Evolutionary conservation across 371 early-diverging fungal species (phyloP).

Genomic region (Actinomortierella wolfii): DNA sequence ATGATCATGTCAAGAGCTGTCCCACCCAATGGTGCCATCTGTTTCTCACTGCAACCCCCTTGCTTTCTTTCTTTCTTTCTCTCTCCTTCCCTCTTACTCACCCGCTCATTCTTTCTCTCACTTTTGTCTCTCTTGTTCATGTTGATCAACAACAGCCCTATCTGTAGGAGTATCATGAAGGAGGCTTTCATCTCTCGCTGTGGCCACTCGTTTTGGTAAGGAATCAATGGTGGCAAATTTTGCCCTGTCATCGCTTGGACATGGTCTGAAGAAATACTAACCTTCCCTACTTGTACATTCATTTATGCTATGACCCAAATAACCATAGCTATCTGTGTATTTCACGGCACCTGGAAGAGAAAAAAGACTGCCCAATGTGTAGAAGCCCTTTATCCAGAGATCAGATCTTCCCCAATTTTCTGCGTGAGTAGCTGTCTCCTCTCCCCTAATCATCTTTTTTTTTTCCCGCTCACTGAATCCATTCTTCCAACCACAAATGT

Average conservation of each 20-base stretch:
- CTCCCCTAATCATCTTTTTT: constrained; percentile 1
- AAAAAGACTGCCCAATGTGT: constrained; percentile 78
- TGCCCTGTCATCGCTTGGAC: background rate
- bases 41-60: background rate
- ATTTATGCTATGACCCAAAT: background rate
- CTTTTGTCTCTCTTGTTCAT: too few relatives aligned
- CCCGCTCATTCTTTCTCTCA: too few relatives aligned
- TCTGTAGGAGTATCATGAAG: constrained; percentile 74
- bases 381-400: constrained; percentile 53
- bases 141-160: constrained; percentile 52
- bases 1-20: background rate
- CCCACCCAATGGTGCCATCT: background rate
- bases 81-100: background rate
- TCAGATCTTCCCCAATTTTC: constrained; percentile 85
- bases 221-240: background rate
- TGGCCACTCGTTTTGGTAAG: constrained; percentile 87
- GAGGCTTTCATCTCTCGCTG: constrained; percentile 83
- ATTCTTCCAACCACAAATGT: background rate
- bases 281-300: too few relatives aligned
- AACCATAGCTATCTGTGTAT: constrained; percentile 77
- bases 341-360: constrained; percentile 59
- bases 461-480: too few relatives aligned
- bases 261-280: too few relatives aligned
- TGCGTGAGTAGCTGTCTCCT: constrained; percentile 51
- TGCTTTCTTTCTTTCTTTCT: background rate